Evolutionary conservation across 805 yeast genomes (phyloP).

Genomic region (Candida hispaniensis): DNA sequence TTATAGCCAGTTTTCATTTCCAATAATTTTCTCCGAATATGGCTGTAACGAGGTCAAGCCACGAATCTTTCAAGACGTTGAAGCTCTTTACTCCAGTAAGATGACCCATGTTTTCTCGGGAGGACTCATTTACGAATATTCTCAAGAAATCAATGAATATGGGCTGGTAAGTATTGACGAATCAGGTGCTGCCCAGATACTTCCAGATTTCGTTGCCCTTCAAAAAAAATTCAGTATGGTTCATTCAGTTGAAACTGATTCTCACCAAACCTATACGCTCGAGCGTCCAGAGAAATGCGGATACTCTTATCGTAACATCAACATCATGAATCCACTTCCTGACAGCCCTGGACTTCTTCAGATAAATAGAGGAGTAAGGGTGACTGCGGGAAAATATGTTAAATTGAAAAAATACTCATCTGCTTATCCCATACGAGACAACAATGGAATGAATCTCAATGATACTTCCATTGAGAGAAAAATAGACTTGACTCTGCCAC

Average conservation of each 20-base stretch:
- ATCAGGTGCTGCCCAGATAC: slow-evolving; percentile 27
- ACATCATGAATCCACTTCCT: slow-evolving; percentile 17
- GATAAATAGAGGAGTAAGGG: slow-evolving; percentile 11
- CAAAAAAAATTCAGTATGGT: slow-evolving; percentile 27
- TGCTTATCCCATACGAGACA: slow-evolving; percentile 5
- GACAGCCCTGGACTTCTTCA: slow-evolving; percentile 8
- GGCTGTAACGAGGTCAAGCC: slow-evolving; percentile 72
- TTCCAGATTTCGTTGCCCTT: slow-evolving; percentile 51
- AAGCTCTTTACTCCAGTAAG: slow-evolving; percentile 56
- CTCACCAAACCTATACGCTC: too few species aligned
- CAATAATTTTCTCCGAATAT: slow-evolving; percentile 73
- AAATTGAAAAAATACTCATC: slow-evolving; percentile 8
- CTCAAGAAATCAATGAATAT: slow-evolving; percentile 65
- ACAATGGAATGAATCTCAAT: slow-evolving; percentile 5
- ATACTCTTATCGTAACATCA: slow-evolving; percentile 15
- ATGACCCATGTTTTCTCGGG: slow-evolving; percentile 89
- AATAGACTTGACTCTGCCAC: slow-evolving; percentile 5
- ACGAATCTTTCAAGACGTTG: slow-evolving; percentile 75
- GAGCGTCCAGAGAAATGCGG: slow-evolving; percentile 15
- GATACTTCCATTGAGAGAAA: slow-evolving; percentile 5
- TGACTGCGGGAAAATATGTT: slow-evolving; percentile 9
- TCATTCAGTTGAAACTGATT: slow-evolving; percentile 12
- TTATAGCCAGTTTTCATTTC: slow-evolving; percentile 64
- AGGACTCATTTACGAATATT: slow-evolving; percentile 86
- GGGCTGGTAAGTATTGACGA: slow-evolving; percentile 64